A percentile compares a stretch with the other conserved stretches of the same genome.
phyloP scores from a whole-genome alignment of 352 stramenopile species.

The Aphanomyces cochlioides region DNA sequence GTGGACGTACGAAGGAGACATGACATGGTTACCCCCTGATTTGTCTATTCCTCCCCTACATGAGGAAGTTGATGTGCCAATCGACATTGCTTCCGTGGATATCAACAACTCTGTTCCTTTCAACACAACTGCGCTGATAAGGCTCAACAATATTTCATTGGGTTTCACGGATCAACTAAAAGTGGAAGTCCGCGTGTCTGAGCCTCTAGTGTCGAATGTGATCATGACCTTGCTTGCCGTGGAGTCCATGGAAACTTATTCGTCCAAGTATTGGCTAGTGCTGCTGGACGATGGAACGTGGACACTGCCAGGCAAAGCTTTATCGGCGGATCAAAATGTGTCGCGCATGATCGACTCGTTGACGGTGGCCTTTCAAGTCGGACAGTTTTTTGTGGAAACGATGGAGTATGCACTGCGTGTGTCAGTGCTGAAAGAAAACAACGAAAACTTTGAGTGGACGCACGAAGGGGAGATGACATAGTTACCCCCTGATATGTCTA shows the following conservation, averaged over 20 bases:
- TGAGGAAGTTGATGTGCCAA: slow-evolving; percentile 35
- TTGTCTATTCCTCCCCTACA: no score
- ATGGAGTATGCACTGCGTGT: slow-evolving; percentile 34
- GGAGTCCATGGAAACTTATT: no score
- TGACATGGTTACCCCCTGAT: slow-evolving; percentile 59
- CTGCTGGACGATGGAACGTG: no score
- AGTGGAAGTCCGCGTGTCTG: slow-evolving; percentile 50
- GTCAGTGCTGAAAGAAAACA: slow-evolving; percentile 70
- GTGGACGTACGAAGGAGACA: slow-evolving; percentile 74
- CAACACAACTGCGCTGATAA: slow-evolving; percentile 59
- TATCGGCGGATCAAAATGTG: no score
- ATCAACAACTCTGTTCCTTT: slow-evolving; percentile 53
- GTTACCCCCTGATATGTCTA: slow-evolving; percentile 40
- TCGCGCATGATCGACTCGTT: no score
- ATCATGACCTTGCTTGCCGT: no score
- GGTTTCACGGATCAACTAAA: slow-evolving; percentile 40
- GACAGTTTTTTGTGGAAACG: no score
- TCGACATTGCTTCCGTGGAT: slow-evolving; percentile 71
- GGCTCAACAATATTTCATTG: slow-evolving; percentile 69
- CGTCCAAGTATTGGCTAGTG: no score
- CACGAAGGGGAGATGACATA: slow-evolving; percentile 71
- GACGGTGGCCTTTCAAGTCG: no score
- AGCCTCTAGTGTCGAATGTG: no score
- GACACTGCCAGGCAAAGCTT: no score
- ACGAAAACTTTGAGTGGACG: slow-evolving; percentile 64